Conservation (phyloP, 345 rosid genomes). For the Eucalyptus globulus region DNA sequence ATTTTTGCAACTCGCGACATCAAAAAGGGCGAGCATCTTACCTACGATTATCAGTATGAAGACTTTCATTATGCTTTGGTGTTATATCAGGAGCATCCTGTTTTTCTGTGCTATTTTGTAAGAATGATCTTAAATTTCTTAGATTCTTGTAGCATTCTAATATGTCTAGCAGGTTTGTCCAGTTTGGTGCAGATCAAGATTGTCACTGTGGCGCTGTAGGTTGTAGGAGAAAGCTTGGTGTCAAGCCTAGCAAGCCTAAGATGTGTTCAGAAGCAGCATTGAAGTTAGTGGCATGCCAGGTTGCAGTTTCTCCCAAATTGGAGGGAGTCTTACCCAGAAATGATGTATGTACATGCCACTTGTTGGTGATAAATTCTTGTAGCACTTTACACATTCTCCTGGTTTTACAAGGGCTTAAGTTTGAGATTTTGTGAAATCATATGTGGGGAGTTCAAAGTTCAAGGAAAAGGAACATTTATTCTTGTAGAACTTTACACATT, state of each 20-base stretch:
- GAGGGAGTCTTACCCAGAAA: conserved; percentile 28
- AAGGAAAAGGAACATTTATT: neutral
- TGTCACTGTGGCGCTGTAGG: conserved; percentile 75
- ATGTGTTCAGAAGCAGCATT: conserved; percentile 46
- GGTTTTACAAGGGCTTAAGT: neutral
- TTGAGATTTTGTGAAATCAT: neutral
- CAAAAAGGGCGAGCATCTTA: conserved; percentile 77
- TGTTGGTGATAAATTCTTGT: neutral
- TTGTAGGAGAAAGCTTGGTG: conserved; percentile 82
- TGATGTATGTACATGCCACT: conserved; percentile 15
- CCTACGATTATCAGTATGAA: conserved; percentile 92
- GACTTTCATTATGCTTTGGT: neutral
- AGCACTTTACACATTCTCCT: neutral
- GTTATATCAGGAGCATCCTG: neutral
- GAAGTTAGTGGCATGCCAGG: conserved; percentile 56
- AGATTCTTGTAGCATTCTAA: conserved; percentile 22
- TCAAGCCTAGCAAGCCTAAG: conserved; percentile 57
- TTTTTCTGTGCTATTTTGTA: neutral
- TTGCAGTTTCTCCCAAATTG: conserved; percentile 43
- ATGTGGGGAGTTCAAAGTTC: neutral
- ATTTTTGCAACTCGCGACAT: conserved; percentile 77
- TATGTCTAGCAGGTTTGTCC: conserved; percentile 82
- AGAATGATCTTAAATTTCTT: neutral
- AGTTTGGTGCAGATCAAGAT: conserved; percentile 97
- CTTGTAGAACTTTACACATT: neutral